Evolutionary conservation across 805 yeast genomes (phyloP).

Genomic region (Ogataea trehaloabstinens): DNA sequence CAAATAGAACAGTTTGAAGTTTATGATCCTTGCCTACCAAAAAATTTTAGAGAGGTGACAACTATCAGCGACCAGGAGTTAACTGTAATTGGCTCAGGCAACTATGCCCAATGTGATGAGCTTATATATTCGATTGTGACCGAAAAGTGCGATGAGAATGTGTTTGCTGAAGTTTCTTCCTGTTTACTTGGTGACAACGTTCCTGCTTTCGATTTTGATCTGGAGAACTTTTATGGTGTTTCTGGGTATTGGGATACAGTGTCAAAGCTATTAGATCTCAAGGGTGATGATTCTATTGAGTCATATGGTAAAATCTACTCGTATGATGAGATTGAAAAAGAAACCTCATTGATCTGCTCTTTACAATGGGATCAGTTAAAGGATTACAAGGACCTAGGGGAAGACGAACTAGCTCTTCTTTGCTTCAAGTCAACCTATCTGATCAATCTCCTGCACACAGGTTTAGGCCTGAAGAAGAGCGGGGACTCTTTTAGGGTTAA

Average conservation of each 20-base stretch:
- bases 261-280: slow-evolving; percentile 40
- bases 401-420: slow-evolving; percentile 47
- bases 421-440: slow-evolving; percentile 67
- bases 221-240: slow-evolving; percentile 59
- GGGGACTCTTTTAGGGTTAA: slow-evolving; percentile 44
- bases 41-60: slow-evolving; percentile 32
- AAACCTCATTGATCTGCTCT: slow-evolving; percentile 49
- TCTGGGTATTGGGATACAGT: slow-evolving; percentile 68
- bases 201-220: slow-evolving; percentile 57
- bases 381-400: slow-evolving; percentile 31
- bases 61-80: slow-evolving; percentile 14
- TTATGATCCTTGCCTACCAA: slow-evolving; percentile 60
- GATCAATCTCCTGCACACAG: slow-evolving; percentile 54
- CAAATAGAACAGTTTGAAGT: slow-evolving; percentile 11
- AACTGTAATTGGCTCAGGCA: slow-evolving; percentile 48
- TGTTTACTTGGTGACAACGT: slow-evolving; percentile 52
- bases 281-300: slow-evolving; percentile 17
- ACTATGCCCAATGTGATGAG: slow-evolving; percentile 46
- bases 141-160: slow-evolving; percentile 21
- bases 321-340: slow-evolving; percentile 40
- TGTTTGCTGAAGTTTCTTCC: slow-evolving; percentile 33
- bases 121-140: slow-evolving; percentile 45
- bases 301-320: slow-evolving; percentile 41
- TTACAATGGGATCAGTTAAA: slow-evolving; percentile 33
- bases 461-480: slow-evolving; percentile 56